These are phyloP conservation scores for Ophiostoma sp. DNA, from an alignment of 2,329 filamentous ascomycete genomes.

Conservation along the genomic window DNA sequence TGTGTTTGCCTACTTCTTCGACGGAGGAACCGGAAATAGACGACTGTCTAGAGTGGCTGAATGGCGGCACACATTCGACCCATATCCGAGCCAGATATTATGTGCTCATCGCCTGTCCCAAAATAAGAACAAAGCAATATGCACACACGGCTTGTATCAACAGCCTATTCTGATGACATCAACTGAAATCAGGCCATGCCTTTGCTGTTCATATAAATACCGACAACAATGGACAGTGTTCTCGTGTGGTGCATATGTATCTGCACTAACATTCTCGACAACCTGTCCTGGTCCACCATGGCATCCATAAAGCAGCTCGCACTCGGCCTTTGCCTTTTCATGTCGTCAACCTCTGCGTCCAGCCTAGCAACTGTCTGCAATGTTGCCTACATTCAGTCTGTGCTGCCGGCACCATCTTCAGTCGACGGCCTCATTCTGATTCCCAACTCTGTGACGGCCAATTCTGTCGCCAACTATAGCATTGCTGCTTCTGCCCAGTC, in stretches of 20 bases:
- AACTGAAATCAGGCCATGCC: background rate
- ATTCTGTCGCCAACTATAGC: background rate
- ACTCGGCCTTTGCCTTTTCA: background rate
- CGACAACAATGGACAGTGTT: background rate
- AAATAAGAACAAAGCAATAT: constrained; percentile 1
- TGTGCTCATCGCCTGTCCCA: background rate
- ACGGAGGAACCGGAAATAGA: background rate
- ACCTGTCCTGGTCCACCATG: background rate
- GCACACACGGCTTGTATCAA: background rate
- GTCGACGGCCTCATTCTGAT: background rate
- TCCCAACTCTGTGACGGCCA: background rate
- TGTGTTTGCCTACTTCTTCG: background rate
- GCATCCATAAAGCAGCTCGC: background rate
- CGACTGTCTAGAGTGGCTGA: background rate
- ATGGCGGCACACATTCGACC: background rate
- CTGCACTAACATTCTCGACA: background rate
- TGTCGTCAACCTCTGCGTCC: background rate
- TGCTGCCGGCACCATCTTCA: background rate
- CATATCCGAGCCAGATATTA: background rate
- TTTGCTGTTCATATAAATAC: background rate
- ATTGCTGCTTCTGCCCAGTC: background rate
- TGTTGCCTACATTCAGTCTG: background rate
- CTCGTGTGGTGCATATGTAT: background rate
- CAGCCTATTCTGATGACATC: background rate
- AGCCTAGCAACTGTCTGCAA: background rate